Evolutionary conservation across 805 yeast genomes (phyloP).

Genomic region (Jamesozyma gamospora): DNA sequence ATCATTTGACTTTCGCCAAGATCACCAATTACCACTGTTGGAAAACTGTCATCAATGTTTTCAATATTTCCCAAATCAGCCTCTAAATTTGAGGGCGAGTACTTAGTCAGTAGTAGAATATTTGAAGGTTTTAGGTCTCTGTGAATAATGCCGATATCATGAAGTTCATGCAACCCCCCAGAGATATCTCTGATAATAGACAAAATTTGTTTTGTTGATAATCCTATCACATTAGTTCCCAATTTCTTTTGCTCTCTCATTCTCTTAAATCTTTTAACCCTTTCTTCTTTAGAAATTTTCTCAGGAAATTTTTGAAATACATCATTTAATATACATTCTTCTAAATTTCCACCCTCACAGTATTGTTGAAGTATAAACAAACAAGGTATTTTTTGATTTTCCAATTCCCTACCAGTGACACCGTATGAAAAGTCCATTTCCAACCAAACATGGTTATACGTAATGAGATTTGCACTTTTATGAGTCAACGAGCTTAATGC

Average conservation of each 20-base stretch:
- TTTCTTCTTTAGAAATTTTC: slow-evolving; percentile 30
- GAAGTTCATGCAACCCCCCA: slow-evolving; percentile 63
- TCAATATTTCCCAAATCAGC: not conserved
- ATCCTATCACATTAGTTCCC: slow-evolving; percentile 17
- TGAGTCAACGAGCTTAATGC: slow-evolving; percentile 44
- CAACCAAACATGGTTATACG: slow-evolving; percentile 88
- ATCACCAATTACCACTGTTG: slow-evolving; percentile 73
- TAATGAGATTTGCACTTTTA: slow-evolving; percentile 54
- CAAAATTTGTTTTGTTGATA: slow-evolving; percentile 53
- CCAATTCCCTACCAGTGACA: slow-evolving; percentile 8
- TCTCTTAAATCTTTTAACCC: slow-evolving; percentile 28
- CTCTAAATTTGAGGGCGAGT: slow-evolving; percentile 3
- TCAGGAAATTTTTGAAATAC: slow-evolving; percentile 30
- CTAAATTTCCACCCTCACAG: slow-evolving; percentile 82
- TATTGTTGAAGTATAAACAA: slow-evolving; percentile 79
- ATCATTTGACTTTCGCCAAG: slow-evolving; percentile 81
- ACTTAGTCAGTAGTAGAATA: slow-evolving; percentile 43
- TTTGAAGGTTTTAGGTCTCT: slow-evolving; percentile 86
- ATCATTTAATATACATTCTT: slow-evolving; percentile 42
- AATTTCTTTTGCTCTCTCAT: slow-evolving; percentile 8
- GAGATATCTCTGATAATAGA: slow-evolving; percentile 59
- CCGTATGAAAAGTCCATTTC: slow-evolving; percentile 50
- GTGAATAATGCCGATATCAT: slow-evolving; percentile 67
- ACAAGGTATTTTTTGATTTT: slow-evolving; percentile 40
- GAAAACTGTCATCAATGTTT: slow-evolving; percentile 30